Evolutionary conservation across 2,329 filamentous ascomycete genomes (phyloP), one percentile per base, ranked within the genome.

Genomic region (Trichocomaceae sp.): DNA sequence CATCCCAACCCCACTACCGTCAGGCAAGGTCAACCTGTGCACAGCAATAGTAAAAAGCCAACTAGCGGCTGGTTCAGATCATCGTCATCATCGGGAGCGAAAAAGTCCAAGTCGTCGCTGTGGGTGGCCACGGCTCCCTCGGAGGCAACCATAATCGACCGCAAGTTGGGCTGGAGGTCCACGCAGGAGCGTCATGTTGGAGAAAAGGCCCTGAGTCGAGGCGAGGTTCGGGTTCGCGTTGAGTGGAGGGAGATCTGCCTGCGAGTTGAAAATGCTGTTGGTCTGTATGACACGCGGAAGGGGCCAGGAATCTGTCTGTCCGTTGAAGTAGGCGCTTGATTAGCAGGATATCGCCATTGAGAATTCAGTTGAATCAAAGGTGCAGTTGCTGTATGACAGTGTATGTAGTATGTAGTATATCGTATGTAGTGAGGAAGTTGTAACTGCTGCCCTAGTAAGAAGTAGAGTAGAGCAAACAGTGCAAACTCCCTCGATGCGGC

Each of bases 261-360:
- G 50, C 67, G 76, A 8, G 66, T 66, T 17, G 72, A 75, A 57
- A 77, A 67, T 42, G 67, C 70, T 13, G 72, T 74, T 63, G 75
- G 75, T 1, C 61, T 78, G 50, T 74, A 72, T 58, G 72, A 77
- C 55, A 77, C 72, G 10, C 61, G 59, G 44, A 67, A 66, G 26
- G 66, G 68, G 10, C 68, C 64, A 29, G 69, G 63, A 33, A 58
- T 73, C 37, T 69, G 64, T 59, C 47, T 68, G 15, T 58, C 61
- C 37, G 62, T 69, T 50, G 66, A 69, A 54, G 62, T 69, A 45
- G 66, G 66, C 22, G 57, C 59, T 19, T 56, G 46, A 33, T 29
- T 8, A 29, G 26, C 5, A 10, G 26, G 23, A 26, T 26, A 26
- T 26, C 23, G n/a, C n/a, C n/a, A 26, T 4, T 26, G 23, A 26